A percentile compares a stretch with the other conserved stretches of the same genome.
These are phyloP conservation scores for Xylariaceae sp. DNA, from an alignment of 2,329 filamentous ascomycete species.

Conservation along the genomic window DNA sequence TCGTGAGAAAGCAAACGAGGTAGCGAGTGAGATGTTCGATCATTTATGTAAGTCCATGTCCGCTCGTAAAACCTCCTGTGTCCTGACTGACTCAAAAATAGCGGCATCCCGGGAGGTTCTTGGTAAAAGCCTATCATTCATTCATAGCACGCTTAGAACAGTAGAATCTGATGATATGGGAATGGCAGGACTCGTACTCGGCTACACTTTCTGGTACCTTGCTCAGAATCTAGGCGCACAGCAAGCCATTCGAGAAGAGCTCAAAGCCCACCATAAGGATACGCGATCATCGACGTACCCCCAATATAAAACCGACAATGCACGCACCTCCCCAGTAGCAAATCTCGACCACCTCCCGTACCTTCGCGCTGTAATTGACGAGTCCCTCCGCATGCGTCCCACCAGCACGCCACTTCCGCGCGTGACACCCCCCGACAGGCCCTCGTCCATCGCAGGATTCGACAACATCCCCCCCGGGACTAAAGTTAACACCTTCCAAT, in stretches of 20 bases:
- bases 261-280: not conserved
- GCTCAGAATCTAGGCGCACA: slow-evolving; percentile 1
- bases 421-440: slow-evolving; percentile 2
- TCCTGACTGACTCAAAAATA: too few species aligned
- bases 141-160: too few species aligned
- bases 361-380: slow-evolving; percentile 6
- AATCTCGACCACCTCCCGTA: slow-evolving; percentile 5
- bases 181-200: slow-evolving; percentile 4
- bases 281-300: not conserved
- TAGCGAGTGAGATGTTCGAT: slow-evolving; percentile 10
- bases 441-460: not conserved
- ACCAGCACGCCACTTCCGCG: slow-evolving; percentile 10
- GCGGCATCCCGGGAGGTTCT: too few species aligned
- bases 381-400: slow-evolving; percentile 9
- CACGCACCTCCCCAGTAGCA: too few species aligned
- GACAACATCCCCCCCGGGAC: slow-evolving; percentile 7
- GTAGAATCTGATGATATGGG: slow-evolving; percentile 1
- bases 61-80: too few species aligned
- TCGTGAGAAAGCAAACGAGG: not conserved
- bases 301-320: not conserved
- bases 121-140: too few species aligned
- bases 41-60: too few species aligned
- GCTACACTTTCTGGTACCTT: slow-evolving; percentile 3
- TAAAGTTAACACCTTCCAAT: slow-evolving; percentile 9
- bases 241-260: not conserved